Conservation (phyloP, 2,329 filamentous ascomycete genomes). For the Aspergillus neoniger region DNA sequence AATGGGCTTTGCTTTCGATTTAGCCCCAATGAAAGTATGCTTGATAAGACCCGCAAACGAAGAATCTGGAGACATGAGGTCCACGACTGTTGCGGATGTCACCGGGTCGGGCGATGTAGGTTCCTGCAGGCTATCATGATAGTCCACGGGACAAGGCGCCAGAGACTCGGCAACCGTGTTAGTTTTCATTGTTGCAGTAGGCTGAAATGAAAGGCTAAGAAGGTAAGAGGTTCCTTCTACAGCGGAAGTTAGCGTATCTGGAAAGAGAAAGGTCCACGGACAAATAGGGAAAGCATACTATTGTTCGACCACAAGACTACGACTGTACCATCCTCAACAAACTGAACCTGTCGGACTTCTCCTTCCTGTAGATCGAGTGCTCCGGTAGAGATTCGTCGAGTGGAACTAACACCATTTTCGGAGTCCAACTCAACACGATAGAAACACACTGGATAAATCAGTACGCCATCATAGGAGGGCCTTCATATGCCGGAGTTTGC, state of each 20-base stretch:
- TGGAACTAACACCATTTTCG: slow-evolving; percentile 61
- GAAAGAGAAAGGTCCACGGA: neutral
- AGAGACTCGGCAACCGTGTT: slow-evolving; percentile 13
- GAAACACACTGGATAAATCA: slow-evolving; percentile 54
- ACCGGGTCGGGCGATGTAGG: slow-evolving; percentile 17
- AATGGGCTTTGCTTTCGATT: slow-evolving; percentile 49
- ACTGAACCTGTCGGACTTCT: slow-evolving; percentile 62
- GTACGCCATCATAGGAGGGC: neutral
- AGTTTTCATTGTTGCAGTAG: slow-evolving; percentile 10
- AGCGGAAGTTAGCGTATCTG: neutral
- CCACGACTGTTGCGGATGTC: slow-evolving; percentile 15
- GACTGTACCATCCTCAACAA: slow-evolving; percentile 63
- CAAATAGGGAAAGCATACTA: slow-evolving; percentile 25
- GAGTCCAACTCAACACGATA: slow-evolving; percentile 58
- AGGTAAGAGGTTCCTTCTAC: slow-evolving; percentile 34
- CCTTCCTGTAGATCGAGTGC: slow-evolving; percentile 37
- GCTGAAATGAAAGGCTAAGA: slow-evolving; percentile 37
- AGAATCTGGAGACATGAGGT: slow-evolving; percentile 23
- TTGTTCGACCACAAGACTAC: slow-evolving; percentile 58
- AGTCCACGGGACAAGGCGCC: slow-evolving; percentile 23
- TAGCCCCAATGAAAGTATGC: slow-evolving; percentile 47
- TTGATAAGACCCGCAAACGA: slow-evolving; percentile 34
- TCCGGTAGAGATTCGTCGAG: slow-evolving; percentile 34
- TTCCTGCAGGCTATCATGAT: slow-evolving; percentile 18
- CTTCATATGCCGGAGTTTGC: slow-evolving; percentile 9